Percentiles rank a stretch among this genome's conserved stretches.
These are phyloP conservation scores for Corylus americana DNA, from an alignment of 306 rosid species.

Conservation along the genomic window DNA sequence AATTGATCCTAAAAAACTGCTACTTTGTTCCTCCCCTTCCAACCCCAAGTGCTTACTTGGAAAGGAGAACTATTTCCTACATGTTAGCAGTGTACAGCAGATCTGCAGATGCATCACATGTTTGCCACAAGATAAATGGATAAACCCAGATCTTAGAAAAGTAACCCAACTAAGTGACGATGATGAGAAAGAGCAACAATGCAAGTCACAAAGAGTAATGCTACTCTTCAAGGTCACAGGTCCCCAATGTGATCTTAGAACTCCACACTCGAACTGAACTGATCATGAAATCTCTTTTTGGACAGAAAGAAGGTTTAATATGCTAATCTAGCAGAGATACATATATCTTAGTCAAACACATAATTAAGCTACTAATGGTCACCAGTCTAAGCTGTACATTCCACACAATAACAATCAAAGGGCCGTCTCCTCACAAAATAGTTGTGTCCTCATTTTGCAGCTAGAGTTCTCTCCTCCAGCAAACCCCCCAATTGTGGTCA, in stretches of 20 bases:
- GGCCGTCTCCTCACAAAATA: slow-evolving; percentile 7
- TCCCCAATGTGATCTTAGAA: slow-evolving; percentile 12
- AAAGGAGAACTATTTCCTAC: background rate
- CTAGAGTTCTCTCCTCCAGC: slow-evolving; percentile 14
- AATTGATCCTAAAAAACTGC: background rate
- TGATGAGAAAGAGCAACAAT: background rate
- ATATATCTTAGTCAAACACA: slow-evolving; percentile 46
- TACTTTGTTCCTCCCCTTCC: background rate
- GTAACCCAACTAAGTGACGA: background rate
- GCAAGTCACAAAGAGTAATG: background rate
- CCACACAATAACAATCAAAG: slow-evolving; percentile 34
- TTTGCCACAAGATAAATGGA: background rate
- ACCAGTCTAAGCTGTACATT: slow-evolving; percentile 47
- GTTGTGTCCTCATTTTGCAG: background rate
- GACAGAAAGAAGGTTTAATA: slow-evolving; percentile 22
- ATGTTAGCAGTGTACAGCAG: background rate
- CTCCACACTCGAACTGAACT: slow-evolving; percentile 24
- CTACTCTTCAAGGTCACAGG: background rate
- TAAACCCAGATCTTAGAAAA: background rate
- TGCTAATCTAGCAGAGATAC: slow-evolving; percentile 33
- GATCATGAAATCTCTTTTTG: slow-evolving; percentile 16
- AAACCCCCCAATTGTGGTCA: slow-evolving; percentile 28
- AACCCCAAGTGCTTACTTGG: background rate
- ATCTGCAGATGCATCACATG: background rate
- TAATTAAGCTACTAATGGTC: slow-evolving; percentile 27